A percentile compares a stretch with the other conserved stretches of the same genome.
These are phyloP conservation scores for Chaetomiaceae sp. DNA, from an alignment of 2,329 filamentous ascomycete species.

Conservation along the genomic window DNA sequence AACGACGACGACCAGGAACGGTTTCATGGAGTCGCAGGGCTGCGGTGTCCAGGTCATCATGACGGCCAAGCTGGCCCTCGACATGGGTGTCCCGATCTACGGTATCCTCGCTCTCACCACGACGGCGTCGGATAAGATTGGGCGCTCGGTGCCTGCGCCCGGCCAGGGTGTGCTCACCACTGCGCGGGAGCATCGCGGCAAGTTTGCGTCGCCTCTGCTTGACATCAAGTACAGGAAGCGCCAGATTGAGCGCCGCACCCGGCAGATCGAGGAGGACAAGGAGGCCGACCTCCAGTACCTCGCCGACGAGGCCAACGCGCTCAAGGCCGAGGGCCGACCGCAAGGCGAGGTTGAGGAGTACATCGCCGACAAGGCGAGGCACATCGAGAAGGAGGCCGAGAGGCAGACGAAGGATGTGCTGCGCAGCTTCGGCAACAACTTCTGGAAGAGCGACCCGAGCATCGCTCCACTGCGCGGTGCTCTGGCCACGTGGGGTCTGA, in stretches of 20 bases:
- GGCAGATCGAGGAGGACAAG: conserved; percentile 94
- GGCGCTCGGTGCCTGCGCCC: conserved; percentile 91
- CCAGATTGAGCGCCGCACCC: conserved; percentile 89
- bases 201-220: conserved; percentile 90
- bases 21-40: conserved; percentile 99
- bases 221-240: conserved; percentile 97
- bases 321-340: conserved; percentile 70
- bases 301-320: conserved; percentile 85
- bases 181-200: conserved; percentile 83
- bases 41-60: conserved; percentile 98
- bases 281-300: conserved; percentile 91
- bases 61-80: conserved; percentile 90
- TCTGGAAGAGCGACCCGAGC: conserved; percentile 93
- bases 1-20: conserved; percentile 91
- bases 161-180: conserved; percentile 96
- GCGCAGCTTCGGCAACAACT: conserved; percentile 91
- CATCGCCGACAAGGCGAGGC: conserved; percentile 73
- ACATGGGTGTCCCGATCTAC: conserved; percentile 98
- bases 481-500: conserved; percentile 95
- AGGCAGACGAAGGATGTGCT: conserved; percentile 92
- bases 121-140: conserved; percentile 98
- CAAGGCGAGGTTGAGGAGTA: conserved; percentile 78
- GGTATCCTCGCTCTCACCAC: conserved; percentile 89
- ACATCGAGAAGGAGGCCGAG: conserved; percentile 82
- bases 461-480: conserved; percentile 96